A percentile compares a stretch with the other conserved stretches of the same genome.
phyloP scores from a whole-genome alignment of 306 rosid genomes.

The Macrotyloma uniflorum region DNA sequence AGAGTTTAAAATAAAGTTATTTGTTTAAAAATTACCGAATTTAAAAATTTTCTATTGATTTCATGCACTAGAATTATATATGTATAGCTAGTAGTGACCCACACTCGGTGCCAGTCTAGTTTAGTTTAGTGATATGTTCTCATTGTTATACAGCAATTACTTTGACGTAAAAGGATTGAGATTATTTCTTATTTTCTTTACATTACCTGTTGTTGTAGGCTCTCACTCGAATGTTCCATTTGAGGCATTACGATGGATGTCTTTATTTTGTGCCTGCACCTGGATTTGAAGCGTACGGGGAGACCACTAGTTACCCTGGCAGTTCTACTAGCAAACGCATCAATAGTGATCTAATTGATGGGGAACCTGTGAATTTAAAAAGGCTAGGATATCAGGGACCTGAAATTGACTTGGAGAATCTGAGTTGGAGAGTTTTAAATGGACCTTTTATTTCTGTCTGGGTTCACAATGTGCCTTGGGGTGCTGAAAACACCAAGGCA shows the following conservation, averaged over 20 bases:
- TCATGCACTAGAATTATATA: background rate
- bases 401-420: slow-evolving; percentile 47
- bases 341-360: slow-evolving; percentile 36
- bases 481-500: slow-evolving; percentile 66
- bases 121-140: background rate
- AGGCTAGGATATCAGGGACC: slow-evolving; percentile 59
- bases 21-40: background rate
- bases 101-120: background rate
- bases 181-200: background rate
- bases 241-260: slow-evolving; percentile 65
- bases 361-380: slow-evolving; percentile 40
- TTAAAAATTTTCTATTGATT: background rate
- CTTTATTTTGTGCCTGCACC: slow-evolving; percentile 83
- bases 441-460: slow-evolving; percentile 84
- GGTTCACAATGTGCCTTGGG: slow-evolving; percentile 89
- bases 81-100: background rate
- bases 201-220: slow-evolving; percentile 49
- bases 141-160: background rate
- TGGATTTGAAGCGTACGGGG: slow-evolving; percentile 67
- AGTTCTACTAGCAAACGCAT: slow-evolving; percentile 33
- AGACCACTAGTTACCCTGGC: slow-evolving; percentile 50
- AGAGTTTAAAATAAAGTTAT: background rate
- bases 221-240: slow-evolving; percentile 60
- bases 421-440: slow-evolving; percentile 63
- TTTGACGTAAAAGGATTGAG: slow-evolving; percentile 2